phyloP scores from a whole-genome alignment of 2,329 filamentous ascomycete genomes.

The Pseudogymnoascus sp. region DNA sequence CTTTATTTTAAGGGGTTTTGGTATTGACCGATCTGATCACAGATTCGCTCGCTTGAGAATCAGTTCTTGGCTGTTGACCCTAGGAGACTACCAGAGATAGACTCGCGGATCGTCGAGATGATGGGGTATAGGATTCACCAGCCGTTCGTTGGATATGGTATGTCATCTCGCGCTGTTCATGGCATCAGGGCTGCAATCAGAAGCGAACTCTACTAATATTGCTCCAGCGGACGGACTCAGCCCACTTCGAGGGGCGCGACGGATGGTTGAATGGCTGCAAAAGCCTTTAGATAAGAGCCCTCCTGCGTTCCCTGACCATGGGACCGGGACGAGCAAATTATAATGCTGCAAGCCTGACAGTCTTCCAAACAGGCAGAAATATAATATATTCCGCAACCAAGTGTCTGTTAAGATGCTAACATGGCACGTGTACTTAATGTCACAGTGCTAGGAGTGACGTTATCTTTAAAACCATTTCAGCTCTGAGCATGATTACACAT shows the following conservation, averaged over 20 bases:
- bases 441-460: too few relatives aligned
- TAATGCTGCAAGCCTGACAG: background rate
- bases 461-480: too few relatives aligned
- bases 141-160: constrained; percentile 30
- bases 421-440: too few relatives aligned
- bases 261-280: constrained; percentile 28
- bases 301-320: constrained; percentile 21
- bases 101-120: constrained; percentile 28
- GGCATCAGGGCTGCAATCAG: background rate
- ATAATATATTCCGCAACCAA: background rate
- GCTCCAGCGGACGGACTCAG: constrained; percentile 25
- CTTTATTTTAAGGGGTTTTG: background rate
- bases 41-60: constrained; percentile 29
- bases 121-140: constrained; percentile 29
- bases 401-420: background rate
- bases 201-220: background rate
- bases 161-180: background rate
- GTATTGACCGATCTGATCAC: background rate
- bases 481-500: too few relatives aligned
- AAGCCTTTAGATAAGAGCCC: constrained; percentile 24
- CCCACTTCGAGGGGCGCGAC: constrained; percentile 22
- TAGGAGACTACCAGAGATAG: constrained; percentile 25
- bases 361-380: background rate
- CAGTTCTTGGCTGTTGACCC: constrained; percentile 30
- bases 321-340: background rate